A percentile compares a stretch with the other conserved stretches of the same genome.
These are phyloP conservation scores for Linnemannia exigua DNA, from an alignment of 192 early-diverging fungal genomes.

Conservation along the genomic window DNA sequence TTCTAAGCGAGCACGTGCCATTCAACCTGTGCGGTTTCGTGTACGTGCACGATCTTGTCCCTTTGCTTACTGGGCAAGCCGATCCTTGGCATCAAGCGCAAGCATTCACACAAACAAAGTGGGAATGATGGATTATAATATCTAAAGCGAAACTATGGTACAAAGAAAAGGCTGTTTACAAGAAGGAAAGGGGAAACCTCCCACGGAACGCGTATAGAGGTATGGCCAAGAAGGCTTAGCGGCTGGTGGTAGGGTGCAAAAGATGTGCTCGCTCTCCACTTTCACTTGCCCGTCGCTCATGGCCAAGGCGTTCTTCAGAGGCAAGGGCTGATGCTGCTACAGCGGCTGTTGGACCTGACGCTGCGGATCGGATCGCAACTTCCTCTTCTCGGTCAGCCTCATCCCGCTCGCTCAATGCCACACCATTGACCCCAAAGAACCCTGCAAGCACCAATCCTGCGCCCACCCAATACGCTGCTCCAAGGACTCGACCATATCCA, in stretches of 20 bases:
- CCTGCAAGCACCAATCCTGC: conserved; percentile 75
- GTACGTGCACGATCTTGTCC: conserved; percentile 5
- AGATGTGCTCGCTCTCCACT: neutral
- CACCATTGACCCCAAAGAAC: conserved; percentile 76
- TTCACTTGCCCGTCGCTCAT: neutral
- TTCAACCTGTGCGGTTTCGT: neutral
- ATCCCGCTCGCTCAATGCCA: conserved; percentile 53
- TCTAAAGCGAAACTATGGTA: neutral
- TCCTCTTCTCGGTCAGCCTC: conserved; percentile 38
- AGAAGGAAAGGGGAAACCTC: neutral
- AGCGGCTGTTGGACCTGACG: conserved; percentile 28
- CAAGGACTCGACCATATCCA: conserved; percentile 69
- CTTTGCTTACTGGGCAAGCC: neutral
- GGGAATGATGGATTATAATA: neutral
- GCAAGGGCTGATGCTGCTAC: conserved; percentile 36
- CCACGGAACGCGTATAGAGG: neutral
- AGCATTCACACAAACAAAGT: neutral
- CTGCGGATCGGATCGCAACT: conserved; percentile 41
- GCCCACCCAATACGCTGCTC: conserved; percentile 72
- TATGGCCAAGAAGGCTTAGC: neutral
- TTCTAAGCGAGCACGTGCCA: neutral
- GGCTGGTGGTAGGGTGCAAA: neutral
- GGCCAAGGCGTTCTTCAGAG: conserved; percentile 15
- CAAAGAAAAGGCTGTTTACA: neutral
- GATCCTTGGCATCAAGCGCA: neutral